Base-by-base conservation (phyloP, 139 green algal genomes). In the Tetratostichococcus sp. region DNA sequence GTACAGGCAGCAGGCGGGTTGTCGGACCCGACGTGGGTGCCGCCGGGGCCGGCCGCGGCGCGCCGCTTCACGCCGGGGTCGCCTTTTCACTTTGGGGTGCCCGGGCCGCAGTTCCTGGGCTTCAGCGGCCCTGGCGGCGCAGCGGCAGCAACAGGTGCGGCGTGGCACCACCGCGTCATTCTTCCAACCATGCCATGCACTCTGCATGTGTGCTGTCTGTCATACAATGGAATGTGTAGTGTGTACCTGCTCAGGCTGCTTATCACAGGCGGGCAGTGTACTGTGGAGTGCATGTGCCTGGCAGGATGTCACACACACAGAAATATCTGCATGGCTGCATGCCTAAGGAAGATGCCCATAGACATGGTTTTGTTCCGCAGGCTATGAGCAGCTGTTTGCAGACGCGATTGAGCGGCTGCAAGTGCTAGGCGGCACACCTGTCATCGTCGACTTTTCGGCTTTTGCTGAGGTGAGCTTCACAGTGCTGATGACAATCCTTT, bases 41-140 rank as follows among this genome's bases (percentile, higher is more conserved):
- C 68, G 25, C 78, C 74, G 26, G 39, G 39, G 19, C 73, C 72
- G 22, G 25, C 59, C 11, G 70, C 17, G 4, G 11, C 34, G 26
- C 70, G 34, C 8, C 30, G 32, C 19, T 62, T 73, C 33, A 74
- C 43, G 22, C 19, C 28, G 25, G 33, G 21, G 11, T 33, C 34
- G 0, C 31, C 35, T 30, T 95, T 95, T 82, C 72, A 74, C 11
- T 95, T 95, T 82, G 89, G 72, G 0, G 67, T 94, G 22, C 90
- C 89, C 1, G 23, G 30, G 3, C 35, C 65, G 1, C 33, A 81
- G 50, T 87, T 85, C 59, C 74, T 91, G 30, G 83, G 87, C 43
- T 95, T 91, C 71, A 32, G 68, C 1, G 82, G 89, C 4, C 86
- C 89, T 42, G 89, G 90, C 65, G 89, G 70, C 31, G 26, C 72